phyloP scores from a whole-genome alignment of 108 stramenopile species.

The Pseudonitzschia multiseries region DNA sequence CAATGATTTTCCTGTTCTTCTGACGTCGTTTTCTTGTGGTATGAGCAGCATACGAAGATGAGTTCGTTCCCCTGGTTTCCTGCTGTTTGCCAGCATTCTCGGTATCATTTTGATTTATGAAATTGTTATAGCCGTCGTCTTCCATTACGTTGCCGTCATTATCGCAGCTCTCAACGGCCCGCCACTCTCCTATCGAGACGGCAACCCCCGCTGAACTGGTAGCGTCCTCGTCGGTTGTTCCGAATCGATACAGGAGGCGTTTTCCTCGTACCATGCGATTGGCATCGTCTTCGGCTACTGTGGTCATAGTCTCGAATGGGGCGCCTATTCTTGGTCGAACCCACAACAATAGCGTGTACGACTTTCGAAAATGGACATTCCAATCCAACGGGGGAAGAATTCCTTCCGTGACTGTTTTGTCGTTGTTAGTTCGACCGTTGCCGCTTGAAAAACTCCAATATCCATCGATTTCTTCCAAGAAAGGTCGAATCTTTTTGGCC shows the following conservation, averaged over 20 bases:
- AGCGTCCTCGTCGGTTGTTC: constrained; percentile 36
- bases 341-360: constrained; percentile 79
- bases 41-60: too few relatives aligned
- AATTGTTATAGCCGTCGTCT: background rate
- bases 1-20: constrained; percentile 11
- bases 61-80: background rate
- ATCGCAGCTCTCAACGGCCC: constrained; percentile 22
- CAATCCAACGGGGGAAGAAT: constrained; percentile 64
- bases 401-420: constrained; percentile 2
- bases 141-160: background rate
- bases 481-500: constrained; percentile 18
- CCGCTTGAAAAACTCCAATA: constrained; percentile 27
- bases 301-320: background rate
- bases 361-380: constrained; percentile 79
- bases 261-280: background rate
- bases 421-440: background rate
- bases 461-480: constrained; percentile 33
- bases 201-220: constrained; percentile 44
- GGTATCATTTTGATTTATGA: too few relatives aligned
- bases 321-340: constrained; percentile 55
- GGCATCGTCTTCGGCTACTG: constrained; percentile 27
- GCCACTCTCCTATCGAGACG: constrained; percentile 61
- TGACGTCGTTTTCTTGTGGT: constrained; percentile 20
- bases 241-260: constrained; percentile 60
- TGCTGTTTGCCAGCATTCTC: background rate